phyloP scores from a whole-genome alignment of 2,329 filamentous ascomycete species.

The Colletotrichum graminicola region DNA sequence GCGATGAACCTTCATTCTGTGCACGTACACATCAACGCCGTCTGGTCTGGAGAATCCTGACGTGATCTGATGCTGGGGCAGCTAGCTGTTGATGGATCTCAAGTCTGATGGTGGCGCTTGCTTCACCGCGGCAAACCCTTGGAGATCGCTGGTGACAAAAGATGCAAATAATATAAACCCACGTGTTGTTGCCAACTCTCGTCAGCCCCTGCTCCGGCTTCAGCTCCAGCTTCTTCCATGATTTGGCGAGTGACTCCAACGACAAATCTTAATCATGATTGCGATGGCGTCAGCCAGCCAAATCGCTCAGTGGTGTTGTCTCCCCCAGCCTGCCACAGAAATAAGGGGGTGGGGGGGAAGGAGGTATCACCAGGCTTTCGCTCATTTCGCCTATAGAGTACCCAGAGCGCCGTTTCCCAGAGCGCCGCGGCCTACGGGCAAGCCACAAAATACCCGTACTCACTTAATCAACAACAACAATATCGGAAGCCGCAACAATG shows the following conservation, averaged over 20 bases:
- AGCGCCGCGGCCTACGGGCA: neutral
- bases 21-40: slow-evolving; percentile 15
- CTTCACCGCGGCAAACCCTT: neutral
- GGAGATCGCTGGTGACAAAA: neutral
- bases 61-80: neutral
- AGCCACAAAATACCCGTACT: slow-evolving; percentile 19
- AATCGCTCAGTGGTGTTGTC: neutral
- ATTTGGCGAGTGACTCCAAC: neutral
- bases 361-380: slow-evolving; percentile 24
- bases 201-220: neutral
- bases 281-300: slow-evolving; percentile 6
- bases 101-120: neutral
- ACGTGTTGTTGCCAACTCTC: neutral
- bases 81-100: neutral
- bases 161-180: neutral
- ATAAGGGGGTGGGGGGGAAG: slow-evolving; percentile 18
- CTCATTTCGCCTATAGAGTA: slow-evolving; percentile 27
- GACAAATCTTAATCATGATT: slow-evolving; percentile 8
- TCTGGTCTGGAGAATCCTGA: slow-evolving; percentile 11
- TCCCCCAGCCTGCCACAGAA: slow-evolving; percentile 3
- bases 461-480: slow-evolving; percentile 1
- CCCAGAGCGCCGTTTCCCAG: slow-evolving; percentile 15
- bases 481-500: slow-evolving; percentile 16
- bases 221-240: neutral
- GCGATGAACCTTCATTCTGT: slow-evolving; percentile 17